These are phyloP conservation scores for Orbilia javanica DNA, from an alignment of 2,329 filamentous ascomycete species.

Conservation along the genomic window DNA sequence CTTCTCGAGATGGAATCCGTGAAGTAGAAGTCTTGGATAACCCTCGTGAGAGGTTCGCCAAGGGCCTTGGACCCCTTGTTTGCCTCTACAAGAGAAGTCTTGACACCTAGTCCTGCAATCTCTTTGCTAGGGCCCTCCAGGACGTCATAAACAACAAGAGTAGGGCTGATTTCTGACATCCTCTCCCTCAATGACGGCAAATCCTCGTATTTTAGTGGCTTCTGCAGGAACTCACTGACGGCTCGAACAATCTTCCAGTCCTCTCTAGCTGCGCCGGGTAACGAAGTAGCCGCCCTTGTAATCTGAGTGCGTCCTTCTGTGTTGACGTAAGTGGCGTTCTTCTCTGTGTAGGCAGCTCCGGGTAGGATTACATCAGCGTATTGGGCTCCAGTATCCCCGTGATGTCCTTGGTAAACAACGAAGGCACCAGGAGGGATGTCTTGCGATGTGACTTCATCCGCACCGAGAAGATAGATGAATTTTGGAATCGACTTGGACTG, in stretches of 20 bases:
- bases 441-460: conserved; percentile 85
- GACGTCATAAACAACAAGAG: conserved; percentile 88
- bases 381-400: conserved; percentile 92
- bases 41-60: conserved; percentile 81
- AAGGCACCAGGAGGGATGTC: conserved; percentile 97
- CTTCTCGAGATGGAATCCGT: conserved; percentile 97
- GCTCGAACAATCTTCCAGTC: conserved; percentile 99
- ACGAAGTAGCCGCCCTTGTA: conserved; percentile 86
- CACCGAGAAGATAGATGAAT: conserved; percentile 95
- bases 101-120: conserved; percentile 68
- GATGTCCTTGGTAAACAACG: conserved; percentile 97
- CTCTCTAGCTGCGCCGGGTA: conserved; percentile 89
- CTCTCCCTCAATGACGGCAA: conserved; percentile 88
- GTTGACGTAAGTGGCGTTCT: conserved; percentile 95
- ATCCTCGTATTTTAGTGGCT: conserved; percentile 91
- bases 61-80: conserved; percentile 87
- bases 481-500: conserved; percentile 90
- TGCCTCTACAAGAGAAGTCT: conserved; percentile 93
- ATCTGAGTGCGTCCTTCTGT: conserved; percentile 97
- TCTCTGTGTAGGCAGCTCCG: conserved; percentile 96
- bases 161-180: conserved; percentile 94
- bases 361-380: conserved; percentile 94
- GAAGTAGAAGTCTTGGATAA: conserved; percentile 97
- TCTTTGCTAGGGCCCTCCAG: conserved; percentile 74
- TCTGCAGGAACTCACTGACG: conserved; percentile 88